Base-by-base conservation (phyloP, 1,139 yeast species). In the Martiniozyma asiatica region DNA sequence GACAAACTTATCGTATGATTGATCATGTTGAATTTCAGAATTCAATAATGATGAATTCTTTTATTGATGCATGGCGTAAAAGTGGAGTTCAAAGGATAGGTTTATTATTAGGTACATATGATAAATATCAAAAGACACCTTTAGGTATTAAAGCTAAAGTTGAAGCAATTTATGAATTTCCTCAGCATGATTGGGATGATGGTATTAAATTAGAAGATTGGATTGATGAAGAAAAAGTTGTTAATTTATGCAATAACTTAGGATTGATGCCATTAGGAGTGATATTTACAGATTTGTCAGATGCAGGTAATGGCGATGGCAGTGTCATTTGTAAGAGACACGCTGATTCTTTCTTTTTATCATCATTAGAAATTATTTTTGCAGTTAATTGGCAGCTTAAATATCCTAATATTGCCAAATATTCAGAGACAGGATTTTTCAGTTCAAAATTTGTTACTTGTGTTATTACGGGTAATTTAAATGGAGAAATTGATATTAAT, bases 401-500 rank as follows among this genome's bases (percentile, higher is more conserved):
- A 35, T 61, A 71, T 45, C 81, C 85, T n/a, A 81, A 78, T 50
- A 50, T 58, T 9, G 65, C 81, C 26, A 71, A 71, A 44, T 79
- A 75, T 66, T 66, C 81, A 22, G 68, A 65, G 22, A 56, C 66
- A n/a, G 85, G 87, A 2, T 48, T 52, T 24, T 89, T 68, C 50
- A 80, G 94, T 10, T 85, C 96, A 10, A 84, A 84, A 48, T 89
- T 84, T 51, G 89, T 87, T 16, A 89, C 98, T 0, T 85, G 96
- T 56, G 92, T 87, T 19, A 66, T 92, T 4, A 71, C 92, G 2
- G 99, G 98, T 16, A 93, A 93, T 38, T 53, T 66, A 13, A 58
- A 73, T 31, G 93, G 94, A 12, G 94, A 85, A 39, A 87, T 92
- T 45, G 98, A 89, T 48, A 82, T 94, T 9, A 63, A 82, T 18